phyloP scores from a whole-genome alignment of 345 rosid genomes.

The Moricandia moricandioides region DNA sequence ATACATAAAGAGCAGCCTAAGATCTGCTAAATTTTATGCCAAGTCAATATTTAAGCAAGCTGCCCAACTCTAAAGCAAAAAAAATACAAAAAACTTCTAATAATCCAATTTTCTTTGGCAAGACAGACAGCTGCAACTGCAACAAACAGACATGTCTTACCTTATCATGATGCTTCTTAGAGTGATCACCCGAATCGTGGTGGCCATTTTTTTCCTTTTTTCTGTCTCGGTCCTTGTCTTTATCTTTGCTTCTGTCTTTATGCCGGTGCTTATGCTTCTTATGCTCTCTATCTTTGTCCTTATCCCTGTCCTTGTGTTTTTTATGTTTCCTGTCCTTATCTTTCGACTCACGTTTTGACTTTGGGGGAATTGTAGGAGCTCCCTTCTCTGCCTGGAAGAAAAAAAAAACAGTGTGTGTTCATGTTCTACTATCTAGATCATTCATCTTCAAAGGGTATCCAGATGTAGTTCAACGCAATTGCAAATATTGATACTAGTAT shows the following conservation, averaged over 20 bases:
- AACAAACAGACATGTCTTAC: slow-evolving; percentile 42
- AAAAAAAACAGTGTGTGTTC: neutral
- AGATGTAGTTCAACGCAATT: neutral
- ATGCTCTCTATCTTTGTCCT: slow-evolving; percentile 86
- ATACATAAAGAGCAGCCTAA: slow-evolving; percentile 8
- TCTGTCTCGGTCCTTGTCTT: slow-evolving; percentile 73
- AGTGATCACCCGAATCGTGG: slow-evolving; percentile 77
- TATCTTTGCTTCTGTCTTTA: slow-evolving; percentile 80
- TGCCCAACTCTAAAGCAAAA: slow-evolving; percentile 1
- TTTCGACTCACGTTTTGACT: slow-evolving; percentile 66
- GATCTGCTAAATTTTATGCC: slow-evolving; percentile 7
- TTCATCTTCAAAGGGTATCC: neutral
- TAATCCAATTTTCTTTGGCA: neutral
- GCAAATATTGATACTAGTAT: neutral
- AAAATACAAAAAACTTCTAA: neutral
- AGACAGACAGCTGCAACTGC: slow-evolving; percentile 15
- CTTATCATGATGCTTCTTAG: slow-evolving; percentile 89
- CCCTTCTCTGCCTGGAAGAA: slow-evolving; percentile 70
- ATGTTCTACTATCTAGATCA: neutral
- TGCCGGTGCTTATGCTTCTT: slow-evolving; percentile 87
- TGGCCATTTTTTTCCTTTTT: slow-evolving; percentile 77
- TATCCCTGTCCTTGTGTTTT: slow-evolving; percentile 81
- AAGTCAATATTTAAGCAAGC: neutral
- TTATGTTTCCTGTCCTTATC: slow-evolving; percentile 92
- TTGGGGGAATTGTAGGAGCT: slow-evolving; percentile 65